phyloP scores from a whole-genome alignment of 2,329 filamentous ascomycete species.

The Fusarium drepaniforme region DNA sequence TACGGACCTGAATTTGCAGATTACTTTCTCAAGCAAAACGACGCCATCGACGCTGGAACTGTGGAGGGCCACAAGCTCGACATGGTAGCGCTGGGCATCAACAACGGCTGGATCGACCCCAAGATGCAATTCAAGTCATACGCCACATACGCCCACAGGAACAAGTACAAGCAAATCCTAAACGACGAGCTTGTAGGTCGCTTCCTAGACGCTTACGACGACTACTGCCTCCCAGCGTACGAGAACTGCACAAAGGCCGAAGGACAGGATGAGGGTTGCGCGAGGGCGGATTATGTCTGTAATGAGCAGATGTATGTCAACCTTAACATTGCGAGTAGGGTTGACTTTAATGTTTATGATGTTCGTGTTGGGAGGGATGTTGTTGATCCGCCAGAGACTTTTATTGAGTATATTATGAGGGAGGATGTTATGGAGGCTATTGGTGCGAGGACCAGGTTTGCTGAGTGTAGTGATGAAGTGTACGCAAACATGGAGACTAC shows the following conservation, averaged over 20 bases:
- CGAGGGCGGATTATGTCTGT: constrained; percentile 42
- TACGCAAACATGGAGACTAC: constrained; percentile 40
- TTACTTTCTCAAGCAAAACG: constrained; percentile 70
- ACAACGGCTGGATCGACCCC: constrained; percentile 68
- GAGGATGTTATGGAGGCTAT: constrained; percentile 41
- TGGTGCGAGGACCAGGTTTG: constrained; percentile 40
- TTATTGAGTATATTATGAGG: constrained; percentile 39
- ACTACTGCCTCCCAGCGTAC: constrained; percentile 39
- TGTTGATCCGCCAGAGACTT: constrained; percentile 41
- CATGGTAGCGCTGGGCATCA: constrained; percentile 66
- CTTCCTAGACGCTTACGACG: constrained; percentile 47
- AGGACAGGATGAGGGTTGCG: constrained; percentile 45
- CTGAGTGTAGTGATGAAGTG: constrained; percentile 40
- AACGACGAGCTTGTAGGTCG: constrained; percentile 26
- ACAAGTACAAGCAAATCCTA: constrained; percentile 49
- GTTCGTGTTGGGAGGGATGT: constrained; percentile 50
- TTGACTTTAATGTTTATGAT: constrained; percentile 61
- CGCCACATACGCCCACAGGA: constrained; percentile 48
- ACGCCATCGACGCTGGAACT: constrained; percentile 58
- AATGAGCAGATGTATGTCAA: constrained; percentile 43
- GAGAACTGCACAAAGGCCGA: constrained; percentile 38
- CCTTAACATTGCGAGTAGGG: constrained; percentile 38
- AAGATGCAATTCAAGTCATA: constrained; percentile 50
- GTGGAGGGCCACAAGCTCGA: constrained; percentile 57
- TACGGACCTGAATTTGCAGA: constrained; percentile 68